Percentiles rank a stretch among this genome's conserved stretches.
These are phyloP conservation scores for Hyaloscypha finlandica DNA, from an alignment of 495 filamentous ascomycete species.

Conservation along the genomic window DNA sequence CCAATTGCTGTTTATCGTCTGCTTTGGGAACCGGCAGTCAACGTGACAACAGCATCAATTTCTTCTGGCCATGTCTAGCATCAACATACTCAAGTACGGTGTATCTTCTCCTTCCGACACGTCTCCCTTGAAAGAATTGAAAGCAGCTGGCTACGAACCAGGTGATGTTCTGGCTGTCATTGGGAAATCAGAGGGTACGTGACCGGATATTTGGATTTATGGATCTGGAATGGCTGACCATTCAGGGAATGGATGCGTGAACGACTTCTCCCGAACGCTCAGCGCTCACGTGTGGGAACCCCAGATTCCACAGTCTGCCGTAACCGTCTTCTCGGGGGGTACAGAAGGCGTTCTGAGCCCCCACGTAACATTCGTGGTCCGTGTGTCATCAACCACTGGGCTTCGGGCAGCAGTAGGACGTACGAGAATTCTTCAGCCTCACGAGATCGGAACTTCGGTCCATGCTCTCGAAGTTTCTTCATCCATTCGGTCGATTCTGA, in stretches of 20 bases:
- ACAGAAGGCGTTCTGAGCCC: constrained; percentile 34
- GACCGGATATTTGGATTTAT: background rate
- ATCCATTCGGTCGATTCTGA: constrained; percentile 11
- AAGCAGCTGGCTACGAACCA: constrained; percentile 26
- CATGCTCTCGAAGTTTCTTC: constrained; percentile 25
- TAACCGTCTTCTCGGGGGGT: constrained; percentile 33
- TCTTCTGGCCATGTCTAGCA: constrained; percentile 19
- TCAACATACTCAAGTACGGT: constrained; percentile 33
- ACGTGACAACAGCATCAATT: background rate
- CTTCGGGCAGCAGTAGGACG: constrained; percentile 30
- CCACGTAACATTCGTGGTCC: constrained; percentile 32
- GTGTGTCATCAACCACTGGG: constrained; percentile 18
- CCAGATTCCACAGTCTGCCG: constrained; percentile 24
- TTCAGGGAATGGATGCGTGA: constrained; percentile 33
- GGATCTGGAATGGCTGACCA: background rate
- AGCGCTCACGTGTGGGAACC: constrained; percentile 32
- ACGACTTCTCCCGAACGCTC: constrained; percentile 35
- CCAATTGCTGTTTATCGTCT: background rate
- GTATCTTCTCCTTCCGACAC: constrained; percentile 33
- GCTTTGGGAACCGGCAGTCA: background rate
- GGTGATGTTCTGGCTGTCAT: constrained; percentile 27
- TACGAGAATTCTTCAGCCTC: constrained; percentile 28
- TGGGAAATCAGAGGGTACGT: constrained; percentile 33
- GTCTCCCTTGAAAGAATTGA: constrained; percentile 22
- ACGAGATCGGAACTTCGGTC: constrained; percentile 30